Conservation (phyloP, 2,329 filamentous ascomycete species). For the Coleophoma eucalyptorum region DNA sequence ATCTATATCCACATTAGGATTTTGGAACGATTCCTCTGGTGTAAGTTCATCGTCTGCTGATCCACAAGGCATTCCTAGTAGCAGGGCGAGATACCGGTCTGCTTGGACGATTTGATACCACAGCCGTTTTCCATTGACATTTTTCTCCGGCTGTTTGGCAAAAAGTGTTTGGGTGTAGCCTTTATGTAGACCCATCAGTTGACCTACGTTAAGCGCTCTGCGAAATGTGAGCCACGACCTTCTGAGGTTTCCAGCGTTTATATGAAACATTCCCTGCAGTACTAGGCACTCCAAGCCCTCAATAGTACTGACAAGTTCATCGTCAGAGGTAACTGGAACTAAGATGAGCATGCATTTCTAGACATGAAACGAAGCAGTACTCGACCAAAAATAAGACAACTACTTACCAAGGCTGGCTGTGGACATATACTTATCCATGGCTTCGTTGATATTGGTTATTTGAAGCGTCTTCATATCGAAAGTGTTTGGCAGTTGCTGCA, state of each 20-base stretch:
- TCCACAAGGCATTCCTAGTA: slow-evolving; percentile 2
- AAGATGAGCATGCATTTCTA: slow-evolving; percentile 34
- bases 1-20: background rate
- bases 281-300: slow-evolving; percentile 51
- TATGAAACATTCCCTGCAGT: slow-evolving; percentile 41
- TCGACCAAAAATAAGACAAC: too few species aligned
- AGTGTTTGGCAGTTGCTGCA: slow-evolving; percentile 21
- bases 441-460: slow-evolving; percentile 13
- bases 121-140: background rate
- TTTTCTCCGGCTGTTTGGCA: slow-evolving; percentile 32
- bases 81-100: background rate
- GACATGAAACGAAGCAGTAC: background rate
- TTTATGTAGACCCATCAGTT: slow-evolving; percentile 42
- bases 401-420: slow-evolving; percentile 2
- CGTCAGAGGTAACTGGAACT: slow-evolving; percentile 34
- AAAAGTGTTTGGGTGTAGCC: slow-evolving; percentile 28
- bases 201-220: slow-evolving; percentile 44
- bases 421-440: slow-evolving; percentile 20
- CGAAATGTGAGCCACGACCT: slow-evolving; percentile 44
- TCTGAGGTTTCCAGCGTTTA: slow-evolving; percentile 43
- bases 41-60: background rate
- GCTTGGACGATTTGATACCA: slow-evolving; percentile 1
- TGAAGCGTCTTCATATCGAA: slow-evolving; percentile 18
- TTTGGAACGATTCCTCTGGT: background rate
- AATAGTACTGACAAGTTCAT: slow-evolving; percentile 39